Evolutionary conservation across 2,329 filamentous ascomycete genomes (phyloP), one percentile per base, ranked within the genome.

Genomic region (Aspergillus neotritici): DNA sequence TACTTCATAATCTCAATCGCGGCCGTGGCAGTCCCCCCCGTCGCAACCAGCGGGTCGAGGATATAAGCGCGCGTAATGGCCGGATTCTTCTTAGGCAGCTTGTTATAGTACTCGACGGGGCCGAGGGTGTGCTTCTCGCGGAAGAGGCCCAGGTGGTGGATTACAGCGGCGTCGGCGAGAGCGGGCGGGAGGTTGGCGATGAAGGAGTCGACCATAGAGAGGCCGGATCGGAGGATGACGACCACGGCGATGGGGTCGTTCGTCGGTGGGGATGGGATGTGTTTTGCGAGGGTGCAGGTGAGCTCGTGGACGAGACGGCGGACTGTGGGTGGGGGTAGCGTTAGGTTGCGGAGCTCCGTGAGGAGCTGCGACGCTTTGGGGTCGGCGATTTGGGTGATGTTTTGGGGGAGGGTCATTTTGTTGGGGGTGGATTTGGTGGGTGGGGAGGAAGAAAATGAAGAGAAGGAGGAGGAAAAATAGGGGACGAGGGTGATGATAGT

Each of bases 181-280:
- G 52, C 40, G 56, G 47, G 33, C 41, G 50, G 39, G 46, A 57
- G 25, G 11, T 37, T 46, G 12, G 45, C 41, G 16, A 65, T 36
- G 44, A 68, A 67, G 2, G 63, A 46, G 31, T 70, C 66, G 16
- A 55, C 57, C 67, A 70, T 70, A 25, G 62, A 55, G 5, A 70
- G 47, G 2, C 67, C 67, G 4, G 66, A 68, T 11, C 67, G 66
- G 21, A 54, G 44, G 10, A 54, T 41, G 2, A 53, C 48, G 15
- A 66, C 50, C 9, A 66, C 44, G 12, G 62, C 63, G 16, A 66
- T 44, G 12, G 53, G 55, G 32, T 57, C 57, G 3, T 49, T 40
- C 1, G 21, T 36, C 25, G 11, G 41, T 10, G 7, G 48, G 45
- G 15, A 37, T 30, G 16, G 41, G 13, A 53, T 53, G 16, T 47